A percentile compares a stretch with the other conserved stretches of the same genome.
These are phyloP conservation scores for Nothopassalora personata DNA, from an alignment of 2,329 filamentous ascomycete species.

Conservation along the genomic window DNA sequence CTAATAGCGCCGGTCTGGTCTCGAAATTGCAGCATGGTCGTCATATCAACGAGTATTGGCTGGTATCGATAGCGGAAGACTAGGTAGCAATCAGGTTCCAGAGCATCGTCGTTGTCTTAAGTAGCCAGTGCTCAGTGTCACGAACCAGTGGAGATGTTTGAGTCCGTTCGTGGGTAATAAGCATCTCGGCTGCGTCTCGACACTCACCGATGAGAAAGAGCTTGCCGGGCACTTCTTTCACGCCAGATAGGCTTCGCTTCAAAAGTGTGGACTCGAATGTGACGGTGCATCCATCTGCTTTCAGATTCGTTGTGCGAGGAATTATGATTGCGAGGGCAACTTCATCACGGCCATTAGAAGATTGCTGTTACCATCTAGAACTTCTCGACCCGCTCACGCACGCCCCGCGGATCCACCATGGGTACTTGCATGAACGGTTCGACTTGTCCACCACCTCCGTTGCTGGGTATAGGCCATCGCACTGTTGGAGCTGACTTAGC, in stretches of 20 bases:
- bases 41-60: background rate
- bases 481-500: background rate
- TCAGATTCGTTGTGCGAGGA: background rate
- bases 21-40: background rate
- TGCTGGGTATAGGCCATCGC: background rate
- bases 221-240: background rate
- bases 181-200: background rate
- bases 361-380: background rate
- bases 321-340: background rate
- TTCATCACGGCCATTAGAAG: background rate
- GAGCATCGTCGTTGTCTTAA: background rate
- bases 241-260: background rate
- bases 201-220: background rate
- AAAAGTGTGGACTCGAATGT: background rate
- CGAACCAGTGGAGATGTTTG: background rate
- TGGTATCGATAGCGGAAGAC: background rate
- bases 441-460: background rate
- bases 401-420: background rate
- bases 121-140: background rate
- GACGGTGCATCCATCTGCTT: background rate
- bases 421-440: conserved; percentile 1
- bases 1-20: background rate
- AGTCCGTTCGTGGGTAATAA: background rate
- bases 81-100: background rate
- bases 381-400: background rate